Percentiles rank a stretch among this genome's conserved stretches.
Conservation (phyloP, 176 grass and related monocot species). For the Phyllostachys edulis region DNA sequence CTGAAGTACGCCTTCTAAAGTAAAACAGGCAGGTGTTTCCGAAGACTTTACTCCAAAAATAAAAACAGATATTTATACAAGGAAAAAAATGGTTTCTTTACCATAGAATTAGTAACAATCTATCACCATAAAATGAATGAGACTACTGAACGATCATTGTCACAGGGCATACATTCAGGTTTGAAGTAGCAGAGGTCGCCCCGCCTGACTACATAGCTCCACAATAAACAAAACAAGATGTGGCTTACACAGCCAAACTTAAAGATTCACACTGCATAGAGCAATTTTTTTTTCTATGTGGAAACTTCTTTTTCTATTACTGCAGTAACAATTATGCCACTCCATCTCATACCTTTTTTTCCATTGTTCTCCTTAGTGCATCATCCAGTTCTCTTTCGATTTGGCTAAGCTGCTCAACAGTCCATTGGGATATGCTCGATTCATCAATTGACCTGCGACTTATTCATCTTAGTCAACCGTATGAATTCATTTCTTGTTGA, state of each 20-base stretch:
- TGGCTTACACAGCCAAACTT: not conserved
- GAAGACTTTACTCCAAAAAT: not conserved
- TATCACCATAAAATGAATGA: not conserved
- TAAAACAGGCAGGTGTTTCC: not conserved
- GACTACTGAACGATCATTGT: not conserved
- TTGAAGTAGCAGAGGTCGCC: not conserved
- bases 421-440: slow-evolving; percentile 22
- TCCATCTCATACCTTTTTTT: slow-evolving; percentile 9
- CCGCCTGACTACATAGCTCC: not conserved
- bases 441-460: slow-evolving; percentile 31
- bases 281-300: not conserved
- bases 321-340: not conserved
- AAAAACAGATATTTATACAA: too few relatives aligned
- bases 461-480: not conserved
- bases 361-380: slow-evolving; percentile 6
- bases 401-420: not conserved
- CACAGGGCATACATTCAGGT: not conserved
- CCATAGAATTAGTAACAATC: too few relatives aligned
- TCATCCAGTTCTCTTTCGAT: slow-evolving; percentile 21
- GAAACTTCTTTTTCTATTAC: not conserved
- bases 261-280: not conserved
- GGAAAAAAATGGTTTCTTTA: too few relatives aligned
- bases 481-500: not conserved
- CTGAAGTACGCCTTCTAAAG: not conserved
- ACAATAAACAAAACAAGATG: not conserved